These are phyloP conservation scores for Poronia punctata DNA, from an alignment of 495 filamentous ascomycete species.

Conservation along the genomic window DNA sequence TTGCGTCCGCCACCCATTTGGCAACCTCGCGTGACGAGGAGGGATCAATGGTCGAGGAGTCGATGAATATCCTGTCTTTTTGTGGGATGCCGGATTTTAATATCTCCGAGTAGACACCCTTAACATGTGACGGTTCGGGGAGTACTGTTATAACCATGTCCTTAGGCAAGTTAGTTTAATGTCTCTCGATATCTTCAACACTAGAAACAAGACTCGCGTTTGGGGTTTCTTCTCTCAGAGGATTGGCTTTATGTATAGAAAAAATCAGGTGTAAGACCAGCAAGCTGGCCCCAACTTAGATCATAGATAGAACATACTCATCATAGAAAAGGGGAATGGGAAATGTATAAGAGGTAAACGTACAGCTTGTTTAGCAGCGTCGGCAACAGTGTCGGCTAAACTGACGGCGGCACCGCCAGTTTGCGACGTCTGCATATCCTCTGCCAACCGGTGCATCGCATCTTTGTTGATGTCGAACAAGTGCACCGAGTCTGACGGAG, in stretches of 20 bases:
- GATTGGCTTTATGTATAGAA: constrained; percentile 55
- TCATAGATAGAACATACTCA: constrained; percentile 56
- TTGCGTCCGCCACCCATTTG: constrained; percentile 48
- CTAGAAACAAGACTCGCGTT: neutral
- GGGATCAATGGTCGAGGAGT: constrained; percentile 83
- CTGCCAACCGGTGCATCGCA: constrained; percentile 50
- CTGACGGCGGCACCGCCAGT: constrained; percentile 46
- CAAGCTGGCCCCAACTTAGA: constrained; percentile 48
- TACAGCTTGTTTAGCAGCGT: constrained; percentile 69
- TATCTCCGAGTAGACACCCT: constrained; percentile 61
- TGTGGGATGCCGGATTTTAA: constrained; percentile 42
- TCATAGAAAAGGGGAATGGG: constrained; percentile 29
- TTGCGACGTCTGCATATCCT: constrained; percentile 48
- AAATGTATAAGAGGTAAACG: constrained; percentile 26
- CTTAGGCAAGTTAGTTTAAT: constrained; percentile 38
- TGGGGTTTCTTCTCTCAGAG: constrained; percentile 46
- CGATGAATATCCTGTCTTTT: constrained; percentile 61
- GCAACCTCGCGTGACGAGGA: constrained; percentile 64
- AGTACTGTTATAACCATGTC: constrained; percentile 73
- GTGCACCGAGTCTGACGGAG: constrained; percentile 58
- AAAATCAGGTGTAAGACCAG: constrained; percentile 44
- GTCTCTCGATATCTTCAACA: neutral
- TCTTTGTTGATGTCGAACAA: constrained; percentile 69
- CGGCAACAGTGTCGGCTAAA: constrained; percentile 49
- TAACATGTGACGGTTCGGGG: constrained; percentile 73